Evolutionary conservation across 257 asterid genomes (phyloP), one percentile per base, ranked within the genome.

Genomic region (Nicotiana benthamiana): DNA sequence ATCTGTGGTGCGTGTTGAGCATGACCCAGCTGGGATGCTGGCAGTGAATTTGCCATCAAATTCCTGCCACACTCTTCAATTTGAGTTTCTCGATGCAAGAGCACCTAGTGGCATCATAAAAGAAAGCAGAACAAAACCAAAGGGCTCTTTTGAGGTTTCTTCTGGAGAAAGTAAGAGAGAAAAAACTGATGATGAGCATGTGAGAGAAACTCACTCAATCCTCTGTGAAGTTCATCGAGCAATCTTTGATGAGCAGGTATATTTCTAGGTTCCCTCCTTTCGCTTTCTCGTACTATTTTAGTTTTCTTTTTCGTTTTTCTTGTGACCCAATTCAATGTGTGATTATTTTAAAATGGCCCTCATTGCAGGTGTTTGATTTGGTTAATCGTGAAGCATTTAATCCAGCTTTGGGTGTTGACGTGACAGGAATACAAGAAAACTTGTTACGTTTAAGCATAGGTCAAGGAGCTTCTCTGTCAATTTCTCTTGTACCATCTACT

Each of bases 1-100:
- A 86, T 94, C 95, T 74, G 90, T 96, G 30, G 85, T 96, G 66
- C 96, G 91, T 6, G 67, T 96, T 84, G 97, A 96, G 87, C 99
- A 92, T 79, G 99, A 96, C 74, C 51, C 92, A 34, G 93, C 98
- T 86, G 99, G 99, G 84, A 96, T 92, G 99, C 97, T 96, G 79
- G 89, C 96, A 3, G 94, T 96, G 81, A 96, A 93, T 86, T 78
- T 96, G 84, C 96, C 93, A 18, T 91, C 89, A 74, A 91, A 89
- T 54, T 88, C 96, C 36, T 89, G 96, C 84, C 93, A 88, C 82
- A 82, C 94, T 82, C 97, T 96, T 86, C 95, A 85, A 67, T 96
- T 96, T 79, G 96, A 93, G 88, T 87, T 96, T 87, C 90, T 89
- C 70, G 97, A 95, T 83, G 82, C 89, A 61, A 81, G 76, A 59